Base-by-base conservation (phyloP, 2,329 filamentous ascomycete species). In the Lasiodiplodia hormozganensis region DNA sequence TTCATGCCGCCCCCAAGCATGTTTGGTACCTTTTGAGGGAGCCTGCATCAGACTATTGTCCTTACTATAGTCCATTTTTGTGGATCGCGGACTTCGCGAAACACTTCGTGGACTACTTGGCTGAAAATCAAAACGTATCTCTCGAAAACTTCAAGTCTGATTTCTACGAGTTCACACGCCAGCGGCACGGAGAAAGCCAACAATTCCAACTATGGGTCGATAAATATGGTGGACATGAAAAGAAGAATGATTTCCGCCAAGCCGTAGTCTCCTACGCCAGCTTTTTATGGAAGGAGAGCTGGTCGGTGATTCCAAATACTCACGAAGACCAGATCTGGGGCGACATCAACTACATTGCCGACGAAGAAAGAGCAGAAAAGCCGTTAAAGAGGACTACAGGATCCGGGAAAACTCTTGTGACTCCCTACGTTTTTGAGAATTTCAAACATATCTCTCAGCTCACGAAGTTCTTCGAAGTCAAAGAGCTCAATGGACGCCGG, bases 51-150 rank as follows among this genome's bases (percentile, higher is more conserved):
- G 88, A 89, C 47, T 96, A 96, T 73, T 70, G 70, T 12, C 80
- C 87, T 2, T 94, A 90, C 72, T 86, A 89, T 69, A 60, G 79
- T 0, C 84, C 87, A 0, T 95, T 93, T 70, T 69, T 89, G 0
- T 96, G 92, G 92, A 78, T 94, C 0, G 90, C 88, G 0, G 85
- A 90, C 65, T 80, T 96, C 0, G 84, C 86, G 0, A 95, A 94
- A 74, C 88, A 93, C 72, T 85, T 91, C 28, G 83, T 94, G 1
- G 90, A 94, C 70, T 96, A 86, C 71, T 81, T 91, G 58, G 72
- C 77, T 2, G 68, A 73, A 1, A 64, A 75, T 3, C 66, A 70
- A 1, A 72, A 76, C 10, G 84, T 91, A 1, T 77, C 79, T 0
- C 80, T 94, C 0, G 67, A 79, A 3, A 79, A 88, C 64, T 94